Evolutionary conservation across 1,284 basidiomycete species (phyloP).

Genomic region (Gymnopus androsaceus): DNA sequence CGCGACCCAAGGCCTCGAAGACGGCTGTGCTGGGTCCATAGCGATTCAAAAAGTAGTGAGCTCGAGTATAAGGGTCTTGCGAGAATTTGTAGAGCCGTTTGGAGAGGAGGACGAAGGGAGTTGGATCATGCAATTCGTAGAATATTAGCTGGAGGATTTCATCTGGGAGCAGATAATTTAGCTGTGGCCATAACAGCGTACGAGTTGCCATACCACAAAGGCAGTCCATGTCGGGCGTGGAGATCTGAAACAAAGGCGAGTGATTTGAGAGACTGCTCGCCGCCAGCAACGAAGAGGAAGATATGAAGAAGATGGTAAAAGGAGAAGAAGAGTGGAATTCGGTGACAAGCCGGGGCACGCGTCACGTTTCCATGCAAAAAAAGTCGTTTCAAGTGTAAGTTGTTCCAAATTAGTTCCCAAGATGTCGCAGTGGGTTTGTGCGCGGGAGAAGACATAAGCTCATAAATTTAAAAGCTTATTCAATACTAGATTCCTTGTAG

Average conservation of each 20-base stretch:
- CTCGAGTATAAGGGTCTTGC: slow-evolving; percentile 70
- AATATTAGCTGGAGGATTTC: slow-evolving; percentile 74
- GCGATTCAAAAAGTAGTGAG: slow-evolving; percentile 72
- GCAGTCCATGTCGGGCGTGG: slow-evolving; percentile 50
- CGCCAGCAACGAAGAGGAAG: not conserved
- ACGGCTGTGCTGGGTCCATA: slow-evolving; percentile 71
- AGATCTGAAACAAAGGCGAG: not conserved
- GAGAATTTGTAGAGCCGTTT: slow-evolving; percentile 64
- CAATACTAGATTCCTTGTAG: not conserved
- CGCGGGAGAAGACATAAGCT: not conserved
- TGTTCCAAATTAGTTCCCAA: too few relatives aligned
- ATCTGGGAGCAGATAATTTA: slow-evolving; percentile 41
- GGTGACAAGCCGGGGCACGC: not conserved
- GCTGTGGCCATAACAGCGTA: slow-evolving; percentile 9
- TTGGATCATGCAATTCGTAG: slow-evolving; percentile 68
- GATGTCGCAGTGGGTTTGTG: too few relatives aligned
- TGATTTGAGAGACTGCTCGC: not conserved
- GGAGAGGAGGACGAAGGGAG: slow-evolving; percentile 54
- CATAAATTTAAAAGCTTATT: not conserved
- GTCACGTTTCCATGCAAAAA: not conserved
- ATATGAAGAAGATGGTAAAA: not conserved
- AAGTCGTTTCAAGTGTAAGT: too few relatives aligned
- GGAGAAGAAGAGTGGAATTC: not conserved
- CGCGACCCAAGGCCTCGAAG: slow-evolving; percentile 69
- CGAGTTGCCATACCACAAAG: slow-evolving; percentile 55